These are phyloP conservation scores for Leishmania aethiopica DNA, from an alignment of 208 protist genomes.

Conservation along the genomic window DNA sequence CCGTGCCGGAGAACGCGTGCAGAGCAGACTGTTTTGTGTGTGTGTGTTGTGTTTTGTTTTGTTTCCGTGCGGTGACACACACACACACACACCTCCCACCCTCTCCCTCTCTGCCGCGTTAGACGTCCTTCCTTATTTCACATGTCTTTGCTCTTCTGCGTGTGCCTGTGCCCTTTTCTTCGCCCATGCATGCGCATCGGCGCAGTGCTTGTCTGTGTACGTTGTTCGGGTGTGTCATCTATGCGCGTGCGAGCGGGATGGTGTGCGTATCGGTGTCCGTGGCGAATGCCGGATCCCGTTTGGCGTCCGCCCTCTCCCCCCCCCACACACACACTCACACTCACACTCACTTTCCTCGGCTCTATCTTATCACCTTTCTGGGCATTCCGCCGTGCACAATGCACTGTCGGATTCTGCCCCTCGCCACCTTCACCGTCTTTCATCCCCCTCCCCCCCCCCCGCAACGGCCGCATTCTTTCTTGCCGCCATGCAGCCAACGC, in stretches of 20 bases:
- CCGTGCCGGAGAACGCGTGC: background rate
- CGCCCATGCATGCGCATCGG: background rate
- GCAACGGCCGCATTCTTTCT: background rate
- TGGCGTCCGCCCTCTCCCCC: background rate
- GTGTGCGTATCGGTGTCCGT: background rate
- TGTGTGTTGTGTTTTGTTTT: too few relatives aligned
- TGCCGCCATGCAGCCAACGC: background rate
- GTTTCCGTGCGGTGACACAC: background rate
- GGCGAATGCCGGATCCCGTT: background rate
- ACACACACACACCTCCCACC: too few relatives aligned
- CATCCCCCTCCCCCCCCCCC: background rate
- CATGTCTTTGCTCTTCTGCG: too few relatives aligned
- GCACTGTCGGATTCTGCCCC: background rate
- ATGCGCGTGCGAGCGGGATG: background rate
- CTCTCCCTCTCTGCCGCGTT: too few relatives aligned
- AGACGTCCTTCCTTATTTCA: too few relatives aligned
- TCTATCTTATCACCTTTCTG: background rate
- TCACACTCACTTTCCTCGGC: background rate
- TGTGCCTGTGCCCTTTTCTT: too few relatives aligned
- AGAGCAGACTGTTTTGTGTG: background rate
- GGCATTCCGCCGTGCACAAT: background rate
- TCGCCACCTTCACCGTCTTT: background rate
- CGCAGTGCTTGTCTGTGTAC: background rate
- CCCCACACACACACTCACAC: background rate
- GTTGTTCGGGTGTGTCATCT: background rate